Evolutionary conservation across 2,329 filamentous ascomycete genomes (phyloP).

Genomic region (Aspergillus latus): DNA sequence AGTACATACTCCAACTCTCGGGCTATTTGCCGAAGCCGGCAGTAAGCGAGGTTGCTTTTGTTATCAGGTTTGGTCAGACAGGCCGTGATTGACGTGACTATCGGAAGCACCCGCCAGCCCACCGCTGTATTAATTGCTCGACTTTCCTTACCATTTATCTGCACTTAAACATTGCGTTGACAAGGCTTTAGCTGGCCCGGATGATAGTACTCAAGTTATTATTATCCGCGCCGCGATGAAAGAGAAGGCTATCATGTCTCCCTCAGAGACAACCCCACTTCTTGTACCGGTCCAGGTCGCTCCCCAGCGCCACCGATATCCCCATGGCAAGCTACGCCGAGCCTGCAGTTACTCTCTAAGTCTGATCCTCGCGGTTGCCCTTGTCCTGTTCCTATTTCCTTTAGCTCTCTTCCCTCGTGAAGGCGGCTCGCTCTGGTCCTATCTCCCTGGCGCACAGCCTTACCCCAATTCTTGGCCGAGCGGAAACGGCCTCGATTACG

Average conservation of each 20-base stretch:
- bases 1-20: no score
- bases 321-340: slow-evolving; percentile 14
- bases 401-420: slow-evolving; percentile 39
- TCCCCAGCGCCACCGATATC: slow-evolving; percentile 12
- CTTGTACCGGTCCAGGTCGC: slow-evolving; percentile 9
- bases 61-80: no score
- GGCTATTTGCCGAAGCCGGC: no score
- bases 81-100: no score
- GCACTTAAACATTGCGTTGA: not conserved
- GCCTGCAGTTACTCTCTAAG: slow-evolving; percentile 27
- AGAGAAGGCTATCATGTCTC: slow-evolving; percentile 14
- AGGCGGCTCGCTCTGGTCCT: slow-evolving; percentile 40
- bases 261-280: slow-evolving; percentile 14
- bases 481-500: slow-evolving; percentile 50
- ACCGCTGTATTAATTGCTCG: not conserved
- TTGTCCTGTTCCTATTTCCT: slow-evolving; percentile 45
- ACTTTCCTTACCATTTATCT: not conserved
- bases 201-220: not conserved
- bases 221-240: slow-evolving; percentile 4
- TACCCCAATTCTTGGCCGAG: slow-evolving; percentile 45
- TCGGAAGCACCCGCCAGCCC: slow-evolving; percentile 4
- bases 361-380: slow-evolving; percentile 37
- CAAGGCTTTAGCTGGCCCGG: not conserved
- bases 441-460: slow-evolving; percentile 41
- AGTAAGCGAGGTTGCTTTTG: no score